Conservation (phyloP, 352 stramenopile species). For the Blastocystis sp. region DNA sequence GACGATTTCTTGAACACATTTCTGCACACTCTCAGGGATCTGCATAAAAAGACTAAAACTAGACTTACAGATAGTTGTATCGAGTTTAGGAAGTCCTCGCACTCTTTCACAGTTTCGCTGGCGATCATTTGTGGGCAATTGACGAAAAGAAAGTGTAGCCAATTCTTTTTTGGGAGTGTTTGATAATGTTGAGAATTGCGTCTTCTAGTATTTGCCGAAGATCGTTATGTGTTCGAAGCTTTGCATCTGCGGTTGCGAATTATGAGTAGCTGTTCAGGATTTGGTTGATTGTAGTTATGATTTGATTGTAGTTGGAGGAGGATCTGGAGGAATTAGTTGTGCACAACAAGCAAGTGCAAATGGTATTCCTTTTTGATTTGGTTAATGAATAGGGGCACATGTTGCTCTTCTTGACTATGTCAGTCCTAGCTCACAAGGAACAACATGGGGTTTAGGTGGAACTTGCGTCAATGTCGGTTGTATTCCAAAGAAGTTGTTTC, state of each 20-base stretch:
- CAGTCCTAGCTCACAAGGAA: slow-evolving; percentile 82
- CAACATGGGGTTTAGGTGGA: slow-evolving; percentile 85
- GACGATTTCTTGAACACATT: neutral
- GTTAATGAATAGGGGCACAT: neutral
- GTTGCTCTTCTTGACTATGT: slow-evolving; percentile 93
- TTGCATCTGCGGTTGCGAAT: neutral
- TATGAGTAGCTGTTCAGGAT: neutral
- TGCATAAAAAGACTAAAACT: neutral
- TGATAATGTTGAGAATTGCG: neutral
- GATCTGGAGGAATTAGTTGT: slow-evolving; percentile 70
- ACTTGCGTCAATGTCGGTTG: slow-evolving; percentile 99
- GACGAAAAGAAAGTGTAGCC: neutral
- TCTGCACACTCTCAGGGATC: neutral
- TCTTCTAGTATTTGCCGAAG: neutral
- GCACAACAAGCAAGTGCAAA: slow-evolving; percentile 69
- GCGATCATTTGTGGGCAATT: neutral
- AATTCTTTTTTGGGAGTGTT: neutral
- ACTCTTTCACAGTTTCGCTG: neutral
- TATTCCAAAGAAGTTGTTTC: slow-evolving; percentile 99
- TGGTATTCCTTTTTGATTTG: neutral
- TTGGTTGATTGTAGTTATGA: slow-evolving; percentile 66
- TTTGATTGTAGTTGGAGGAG: slow-evolving; percentile 70
- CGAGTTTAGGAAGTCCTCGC: slow-evolving; percentile 40
- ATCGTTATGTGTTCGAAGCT: neutral
- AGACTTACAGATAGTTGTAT: neutral